These are phyloP conservation scores for Yamadazyma philogaea DNA, from an alignment of 805 yeast species.

Conservation along the genomic window DNA sequence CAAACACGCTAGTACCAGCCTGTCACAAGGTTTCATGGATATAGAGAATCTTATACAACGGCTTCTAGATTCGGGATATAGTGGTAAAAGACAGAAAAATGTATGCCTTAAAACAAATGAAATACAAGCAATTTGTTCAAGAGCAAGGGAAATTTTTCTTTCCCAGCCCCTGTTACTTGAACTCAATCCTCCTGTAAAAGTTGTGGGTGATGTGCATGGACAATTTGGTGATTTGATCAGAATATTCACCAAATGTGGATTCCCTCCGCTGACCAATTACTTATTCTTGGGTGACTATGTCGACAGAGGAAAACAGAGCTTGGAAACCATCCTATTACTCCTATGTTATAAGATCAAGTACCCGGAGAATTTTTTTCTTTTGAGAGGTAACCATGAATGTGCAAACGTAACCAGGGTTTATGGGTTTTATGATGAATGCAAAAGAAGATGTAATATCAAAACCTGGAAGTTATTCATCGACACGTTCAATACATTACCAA, in stretches of 20 bases:
- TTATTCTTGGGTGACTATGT: slow-evolving; percentile 95
- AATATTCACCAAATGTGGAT: slow-evolving; percentile 91
- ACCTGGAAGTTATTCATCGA: slow-evolving; percentile 94
- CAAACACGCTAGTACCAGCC: slow-evolving; percentile 11
- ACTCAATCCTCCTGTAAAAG: slow-evolving; percentile 79
- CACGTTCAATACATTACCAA: slow-evolving; percentile 91
- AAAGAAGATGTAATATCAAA: slow-evolving; percentile 85
- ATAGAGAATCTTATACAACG: slow-evolving; percentile 89
- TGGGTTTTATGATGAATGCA: slow-evolving; percentile 98
- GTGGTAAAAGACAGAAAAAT: slow-evolving; percentile 87
- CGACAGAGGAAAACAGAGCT: slow-evolving; percentile 93
- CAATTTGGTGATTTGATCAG: slow-evolving; percentile 90
- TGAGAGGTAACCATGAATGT: slow-evolving; percentile 96
- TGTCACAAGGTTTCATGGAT: slow-evolving; percentile 32
- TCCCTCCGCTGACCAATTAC: slow-evolving; percentile 92
- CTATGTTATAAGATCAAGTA: slow-evolving; percentile 93
- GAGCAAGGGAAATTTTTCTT: slow-evolving; percentile 84
- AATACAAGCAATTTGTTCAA: slow-evolving; percentile 79
- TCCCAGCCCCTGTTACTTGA: slow-evolving; percentile 89
- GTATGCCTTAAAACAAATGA: slow-evolving; percentile 89
- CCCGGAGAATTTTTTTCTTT: slow-evolving; percentile 90
- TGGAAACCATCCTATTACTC: slow-evolving; percentile 84
- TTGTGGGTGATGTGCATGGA: slow-evolving; percentile 95
- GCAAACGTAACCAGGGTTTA: slow-evolving; percentile 95
- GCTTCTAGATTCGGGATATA: slow-evolving; percentile 90